Conservation (phyloP, 176 grass and related monocot species). For the Sorghum bicolor region DNA sequence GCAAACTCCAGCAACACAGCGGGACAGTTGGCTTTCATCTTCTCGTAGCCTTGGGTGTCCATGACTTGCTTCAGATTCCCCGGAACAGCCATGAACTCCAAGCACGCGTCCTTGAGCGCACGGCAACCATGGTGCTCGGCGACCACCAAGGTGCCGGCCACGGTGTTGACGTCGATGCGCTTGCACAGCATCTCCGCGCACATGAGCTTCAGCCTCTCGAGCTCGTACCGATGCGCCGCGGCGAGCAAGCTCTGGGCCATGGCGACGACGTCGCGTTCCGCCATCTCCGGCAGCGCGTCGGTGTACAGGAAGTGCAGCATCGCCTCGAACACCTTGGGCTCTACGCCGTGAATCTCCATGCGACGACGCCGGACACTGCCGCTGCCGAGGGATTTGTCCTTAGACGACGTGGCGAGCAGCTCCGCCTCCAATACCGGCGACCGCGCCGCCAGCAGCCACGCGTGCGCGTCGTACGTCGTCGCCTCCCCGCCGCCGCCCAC, state of each 20-base stretch:
- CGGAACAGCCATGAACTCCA: background rate
- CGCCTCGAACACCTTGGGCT: background rate
- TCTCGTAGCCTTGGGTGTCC: background rate
- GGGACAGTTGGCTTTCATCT: background rate
- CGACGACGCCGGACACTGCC: background rate
- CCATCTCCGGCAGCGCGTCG: background rate
- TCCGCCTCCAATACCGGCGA: background rate
- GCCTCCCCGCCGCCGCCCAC: background rate
- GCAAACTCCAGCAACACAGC: background rate
- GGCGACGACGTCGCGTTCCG: background rate
- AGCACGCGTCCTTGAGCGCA: background rate
- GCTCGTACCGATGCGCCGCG: background rate
- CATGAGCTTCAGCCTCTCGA: background rate
- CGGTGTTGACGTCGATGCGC: background rate
- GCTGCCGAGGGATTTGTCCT: background rate
- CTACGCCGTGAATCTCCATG: background rate
- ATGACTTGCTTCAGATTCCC: background rate
- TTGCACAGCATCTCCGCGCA: background rate
- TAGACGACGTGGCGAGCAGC: background rate
- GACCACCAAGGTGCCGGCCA: no score
- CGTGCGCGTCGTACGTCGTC: slow-evolving; percentile 2
- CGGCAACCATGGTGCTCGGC: background rate
- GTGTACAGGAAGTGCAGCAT: slow-evolving; percentile 15
- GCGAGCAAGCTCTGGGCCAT: background rate
- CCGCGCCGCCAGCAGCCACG: slow-evolving; percentile 4